Percentiles rank a stretch among this genome's conserved stretches.
phyloP scores from a whole-genome alignment of 179 eudicot genomes.

The Carnegiea gigantea region DNA sequence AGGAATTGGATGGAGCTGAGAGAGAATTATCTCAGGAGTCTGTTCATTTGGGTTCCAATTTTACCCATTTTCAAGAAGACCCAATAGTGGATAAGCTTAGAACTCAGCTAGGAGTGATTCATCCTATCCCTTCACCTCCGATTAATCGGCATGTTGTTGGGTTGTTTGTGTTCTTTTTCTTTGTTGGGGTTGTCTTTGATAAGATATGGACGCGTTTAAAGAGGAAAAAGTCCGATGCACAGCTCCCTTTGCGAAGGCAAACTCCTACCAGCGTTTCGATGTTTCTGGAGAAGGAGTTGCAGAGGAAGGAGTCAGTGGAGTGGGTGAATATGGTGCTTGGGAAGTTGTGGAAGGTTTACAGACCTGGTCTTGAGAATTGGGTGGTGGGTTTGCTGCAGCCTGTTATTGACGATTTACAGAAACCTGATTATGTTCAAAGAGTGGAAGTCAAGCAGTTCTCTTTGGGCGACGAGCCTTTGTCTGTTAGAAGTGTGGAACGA shows the following conservation, averaged over 20 bases:
- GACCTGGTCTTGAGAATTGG: slow-evolving; percentile 88
- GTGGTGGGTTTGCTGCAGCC: slow-evolving; percentile 87
- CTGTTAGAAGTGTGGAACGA: slow-evolving; percentile 93
- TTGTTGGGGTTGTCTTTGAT: slow-evolving; percentile 85
- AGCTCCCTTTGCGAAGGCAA: slow-evolving; percentile 56
- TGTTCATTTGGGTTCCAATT: slow-evolving; percentile 45
- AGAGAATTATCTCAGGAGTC: slow-evolving; percentile 39
- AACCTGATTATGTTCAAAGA: slow-evolving; percentile 90
- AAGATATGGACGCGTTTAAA: slow-evolving; percentile 76
- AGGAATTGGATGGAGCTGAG: slow-evolving; percentile 36
- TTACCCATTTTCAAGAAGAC: slow-evolving; percentile 62
- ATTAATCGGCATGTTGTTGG: slow-evolving; percentile 60
- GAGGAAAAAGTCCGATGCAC: slow-evolving; percentile 41
- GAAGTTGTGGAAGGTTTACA: slow-evolving; percentile 94
- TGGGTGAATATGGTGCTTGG: slow-evolving; percentile 99
- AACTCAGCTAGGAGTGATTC: slow-evolving; percentile 85
- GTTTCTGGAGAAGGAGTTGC: slow-evolving; percentile 87
- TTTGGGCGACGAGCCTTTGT: slow-evolving; percentile 87
- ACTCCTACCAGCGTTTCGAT: slow-evolving; percentile 67
- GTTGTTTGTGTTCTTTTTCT: slow-evolving; percentile 80
- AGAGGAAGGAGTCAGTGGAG: slow-evolving; percentile 96
- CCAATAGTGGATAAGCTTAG: slow-evolving; percentile 91
- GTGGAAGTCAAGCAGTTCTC: slow-evolving; percentile 96
- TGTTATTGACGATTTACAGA: slow-evolving; percentile 78
- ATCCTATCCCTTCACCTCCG: slow-evolving; percentile 83